phyloP scores from a whole-genome alignment of 2,329 filamentous ascomycete genomes.

The Apiospora koreana region DNA sequence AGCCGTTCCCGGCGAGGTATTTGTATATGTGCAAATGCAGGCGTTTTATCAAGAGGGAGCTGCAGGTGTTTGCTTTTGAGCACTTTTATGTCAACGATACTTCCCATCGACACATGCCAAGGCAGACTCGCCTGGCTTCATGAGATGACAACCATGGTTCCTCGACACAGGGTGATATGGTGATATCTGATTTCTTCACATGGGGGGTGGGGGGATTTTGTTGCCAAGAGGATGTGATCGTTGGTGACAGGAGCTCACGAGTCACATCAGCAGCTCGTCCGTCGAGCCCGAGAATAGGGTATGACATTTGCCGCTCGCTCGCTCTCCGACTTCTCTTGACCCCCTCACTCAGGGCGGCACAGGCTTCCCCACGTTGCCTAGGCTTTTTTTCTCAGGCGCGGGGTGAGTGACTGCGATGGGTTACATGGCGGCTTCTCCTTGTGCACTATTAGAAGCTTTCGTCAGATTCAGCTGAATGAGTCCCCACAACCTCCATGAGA shows the following conservation, averaged over 20 bases:
- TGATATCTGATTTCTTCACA: too few species aligned
- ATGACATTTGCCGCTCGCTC: background rate
- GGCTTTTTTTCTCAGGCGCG: background rate
- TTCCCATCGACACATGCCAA: background rate
- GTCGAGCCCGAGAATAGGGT: background rate
- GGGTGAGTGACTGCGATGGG: background rate
- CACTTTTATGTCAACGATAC: background rate
- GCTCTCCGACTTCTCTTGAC: background rate
- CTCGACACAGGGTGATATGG: background rate
- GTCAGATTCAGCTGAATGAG: background rate
- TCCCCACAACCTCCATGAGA: background rate
- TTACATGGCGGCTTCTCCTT: background rate
- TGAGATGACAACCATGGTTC: background rate
- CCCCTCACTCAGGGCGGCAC: background rate
- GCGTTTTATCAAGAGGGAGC: background rate
- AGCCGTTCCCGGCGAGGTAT: background rate
- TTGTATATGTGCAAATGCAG: background rate
- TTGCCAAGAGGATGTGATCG: background rate
- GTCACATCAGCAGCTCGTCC: background rate
- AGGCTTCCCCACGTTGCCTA: background rate
- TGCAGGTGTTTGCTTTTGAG: background rate
- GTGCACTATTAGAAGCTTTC: background rate
- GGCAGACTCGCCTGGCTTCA: background rate
- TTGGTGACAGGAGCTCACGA: background rate
- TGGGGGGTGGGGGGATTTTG: background rate